Percentiles rank a stretch among this genome's conserved stretches.
These are phyloP conservation scores for Colletotrichum chlorophyti DNA, from an alignment of 2,329 filamentous ascomycete species.

Conservation along the genomic window DNA sequence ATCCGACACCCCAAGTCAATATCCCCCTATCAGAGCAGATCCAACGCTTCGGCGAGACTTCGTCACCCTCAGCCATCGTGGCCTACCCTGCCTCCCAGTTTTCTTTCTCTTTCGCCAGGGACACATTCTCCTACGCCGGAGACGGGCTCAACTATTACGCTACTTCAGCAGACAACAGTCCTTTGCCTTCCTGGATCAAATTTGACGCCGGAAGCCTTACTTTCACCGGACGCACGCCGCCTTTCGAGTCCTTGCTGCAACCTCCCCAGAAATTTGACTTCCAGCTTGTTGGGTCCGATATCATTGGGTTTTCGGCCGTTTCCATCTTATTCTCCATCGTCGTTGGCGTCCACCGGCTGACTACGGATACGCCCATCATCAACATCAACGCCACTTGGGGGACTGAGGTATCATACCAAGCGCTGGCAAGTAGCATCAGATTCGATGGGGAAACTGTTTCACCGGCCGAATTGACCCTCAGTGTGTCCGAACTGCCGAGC, in stretches of 20 bases:
- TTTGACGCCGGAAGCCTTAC: slow-evolving; percentile 70
- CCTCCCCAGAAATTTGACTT: slow-evolving; percentile 77
- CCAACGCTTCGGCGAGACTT: slow-evolving; percentile 62
- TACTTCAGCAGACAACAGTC: slow-evolving; percentile 77
- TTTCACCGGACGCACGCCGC: slow-evolving; percentile 76
- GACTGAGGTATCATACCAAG: slow-evolving; percentile 56
- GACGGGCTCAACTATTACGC: slow-evolving; percentile 75
- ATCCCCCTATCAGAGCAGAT: slow-evolving; percentile 67
- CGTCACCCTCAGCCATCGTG: slow-evolving; percentile 65
- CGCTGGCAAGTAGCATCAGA: slow-evolving; percentile 57
- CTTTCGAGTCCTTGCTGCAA: slow-evolving; percentile 66
- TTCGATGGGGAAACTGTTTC: slow-evolving; percentile 63
- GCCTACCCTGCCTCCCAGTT: slow-evolving; percentile 61
- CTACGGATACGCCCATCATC: slow-evolving; percentile 64
- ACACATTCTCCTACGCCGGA: slow-evolving; percentile 68
- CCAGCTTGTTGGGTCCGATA: slow-evolving; percentile 78
- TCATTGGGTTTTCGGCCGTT: slow-evolving; percentile 76
- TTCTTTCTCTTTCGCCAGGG: slow-evolving; percentile 56
- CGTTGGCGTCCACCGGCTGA: slow-evolving; percentile 74
- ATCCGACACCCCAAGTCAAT: slow-evolving; percentile 58
- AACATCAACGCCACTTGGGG: slow-evolving; percentile 64
- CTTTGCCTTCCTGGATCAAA: slow-evolving; percentile 83
- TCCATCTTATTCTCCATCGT: slow-evolving; percentile 73
- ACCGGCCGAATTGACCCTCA: slow-evolving; percentile 59
- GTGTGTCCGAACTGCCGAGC: slow-evolving; percentile 59